Base-by-base conservation (phyloP, 768 basidiomycete genomes). In the Naganishia randhawae region DNA sequence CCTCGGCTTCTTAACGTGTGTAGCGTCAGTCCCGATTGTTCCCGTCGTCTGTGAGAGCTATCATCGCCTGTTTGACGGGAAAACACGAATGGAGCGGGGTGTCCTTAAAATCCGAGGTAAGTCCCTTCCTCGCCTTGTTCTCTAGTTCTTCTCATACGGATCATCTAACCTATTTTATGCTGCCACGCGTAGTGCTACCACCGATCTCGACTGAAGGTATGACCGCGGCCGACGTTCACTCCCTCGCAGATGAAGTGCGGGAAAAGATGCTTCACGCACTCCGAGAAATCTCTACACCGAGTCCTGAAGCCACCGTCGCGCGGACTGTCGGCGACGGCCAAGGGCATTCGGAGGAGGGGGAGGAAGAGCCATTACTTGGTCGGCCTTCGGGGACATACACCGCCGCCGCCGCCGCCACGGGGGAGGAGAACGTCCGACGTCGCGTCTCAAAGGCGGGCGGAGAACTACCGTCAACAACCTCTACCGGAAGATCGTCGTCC, bases 31-130 rank as follows among this genome's bases (percentile, higher is more conserved):
- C 52, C 95, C 96, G 7, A 88, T 99, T 74, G 85, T 91, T 33
- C 95, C 96, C 7, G 85, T 99, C 62, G 88, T 98, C 2, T 86
- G 87, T 62, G 92, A 98, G 82, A 97, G 97, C 79, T 99, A 98
- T 78, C 90, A 90, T 85, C 81, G 85, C 70, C 72, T 95, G 52
- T 98, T 96, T 75, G 84, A 86, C 70, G 88, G 88, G 39, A 81
- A 87, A 48, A 68, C 71, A 7, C 61, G 76, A 22, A 90, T 97
- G 71, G 86, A 87, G 42, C 80, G 83, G 29, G 95, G 95, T 0
- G 84, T 83, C 11, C 83, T 98, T 70, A 90, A 85, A 76, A 84
- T 98, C 71, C 86, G 86, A 84, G 91, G 96, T 92, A 74, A 68
- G 87, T 73, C 19, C 35, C 22, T 32, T 37, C 33, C 39, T 39